A percentile compares a stretch with the other conserved stretches of the same genome.
Conservation (phyloP, 805 yeast genomes). For the Wickerhamiella siamensis region DNA sequence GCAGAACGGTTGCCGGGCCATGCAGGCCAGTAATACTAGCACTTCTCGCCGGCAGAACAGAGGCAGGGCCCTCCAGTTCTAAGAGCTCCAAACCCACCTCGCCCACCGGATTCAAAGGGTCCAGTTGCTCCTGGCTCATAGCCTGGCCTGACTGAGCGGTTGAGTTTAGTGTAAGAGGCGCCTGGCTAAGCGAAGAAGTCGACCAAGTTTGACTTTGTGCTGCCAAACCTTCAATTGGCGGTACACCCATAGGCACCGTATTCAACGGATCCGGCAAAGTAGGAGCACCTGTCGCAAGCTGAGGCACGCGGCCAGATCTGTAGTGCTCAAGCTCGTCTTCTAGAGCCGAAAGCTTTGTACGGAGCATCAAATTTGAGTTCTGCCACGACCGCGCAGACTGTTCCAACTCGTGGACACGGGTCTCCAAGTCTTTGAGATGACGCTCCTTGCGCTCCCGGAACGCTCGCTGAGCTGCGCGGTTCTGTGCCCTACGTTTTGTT, state of each 20-base stretch:
- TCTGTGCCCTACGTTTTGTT: slow-evolving; percentile 86
- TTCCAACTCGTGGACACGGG: slow-evolving; percentile 59
- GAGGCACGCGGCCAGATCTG: slow-evolving; percentile 21
- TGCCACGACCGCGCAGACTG: slow-evolving; percentile 51
- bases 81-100: too few relatives aligned
- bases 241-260: neutral
- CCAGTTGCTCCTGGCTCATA: too few relatives aligned
- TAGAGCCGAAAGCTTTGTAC: slow-evolving; percentile 61
- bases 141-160: too few relatives aligned
- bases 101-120: neutral
- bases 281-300: too few relatives aligned
- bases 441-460: slow-evolving; percentile 87
- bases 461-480: slow-evolving; percentile 97
- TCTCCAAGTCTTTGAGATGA: slow-evolving; percentile 73
- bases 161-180: too few relatives aligned
- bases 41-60: neutral
- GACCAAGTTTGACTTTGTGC: neutral
- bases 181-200: neutral
- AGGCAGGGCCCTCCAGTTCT: slow-evolving; percentile 1
- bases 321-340: slow-evolving; percentile 55
- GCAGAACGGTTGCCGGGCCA: slow-evolving; percentile 2
- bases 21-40: neutral
- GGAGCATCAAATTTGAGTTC: slow-evolving; percentile 58
- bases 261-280: too few relatives aligned
- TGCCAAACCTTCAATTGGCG: neutral